Evolutionary conservation across 75 land plant species (phyloP), one percentile per base, ranked within the genome.

Genomic region (Cunninghamia lanceolata): DNA sequence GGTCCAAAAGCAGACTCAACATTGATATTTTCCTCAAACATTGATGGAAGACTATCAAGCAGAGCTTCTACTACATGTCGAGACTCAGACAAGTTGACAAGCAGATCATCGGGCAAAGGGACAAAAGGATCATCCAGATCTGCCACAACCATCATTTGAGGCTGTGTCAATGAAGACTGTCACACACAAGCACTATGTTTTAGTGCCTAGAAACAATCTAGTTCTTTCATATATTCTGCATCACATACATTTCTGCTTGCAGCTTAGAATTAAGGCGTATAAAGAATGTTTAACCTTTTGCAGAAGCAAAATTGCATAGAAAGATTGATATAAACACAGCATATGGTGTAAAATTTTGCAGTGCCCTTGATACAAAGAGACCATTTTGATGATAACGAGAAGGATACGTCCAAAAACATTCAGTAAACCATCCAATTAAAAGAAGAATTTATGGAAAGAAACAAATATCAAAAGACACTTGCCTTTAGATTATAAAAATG

Each of bases 141-240:
- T 38, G 99, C 92, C 32, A 98, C 94, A 42, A 98, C 99, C 99
- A 98, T 93, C 99, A 98, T 96, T 90, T 97, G 99, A 52, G 99
- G 99, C 89, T 98, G 99, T 3, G 93, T 91, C 92, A 98, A 91
- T 83, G 99, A 91, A 75, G 99, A 95, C 99, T 98, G 94, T 43
- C 50, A 63, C 63, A 86, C 34, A 74, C 30, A 83, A 82, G 82
- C 28, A 25, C 17, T 80, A 17, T 14, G n/a, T 43, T 11, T 80
- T 80, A 80, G 82, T 14, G 13, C 32, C 50, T 80, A n/a, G 52
- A 45, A 11, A 80, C 9, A 80, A 21, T 10, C 45, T 79, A 79
- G 1, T 79, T 7, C 81, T 78, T 79, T 79, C 30, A 79, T 79
- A 79, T 25, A 78, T 19, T 78, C 81, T 40, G 3, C 25, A 40